Percentiles rank a stretch among this genome's conserved stretches.
These are phyloP conservation scores for Xerocomellus intermedius DNA, from an alignment of 768 basidiomycete species.

Conservation along the genomic window DNA sequence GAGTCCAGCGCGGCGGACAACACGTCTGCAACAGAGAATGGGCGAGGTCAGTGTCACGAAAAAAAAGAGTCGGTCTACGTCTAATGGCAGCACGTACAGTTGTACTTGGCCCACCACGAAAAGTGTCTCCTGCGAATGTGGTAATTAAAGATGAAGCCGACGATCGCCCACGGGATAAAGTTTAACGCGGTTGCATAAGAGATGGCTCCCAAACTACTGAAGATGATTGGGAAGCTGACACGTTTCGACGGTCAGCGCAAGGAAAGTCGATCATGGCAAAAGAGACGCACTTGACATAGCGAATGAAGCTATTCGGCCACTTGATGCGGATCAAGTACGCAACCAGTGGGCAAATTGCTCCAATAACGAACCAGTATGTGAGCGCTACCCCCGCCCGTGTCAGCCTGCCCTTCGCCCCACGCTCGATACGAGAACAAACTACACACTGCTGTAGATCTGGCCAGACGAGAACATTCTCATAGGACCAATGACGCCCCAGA, in stretches of 20 bases:
- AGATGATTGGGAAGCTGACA: slow-evolving; percentile 46
- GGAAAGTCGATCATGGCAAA: not conserved
- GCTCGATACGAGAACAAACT: not conserved
- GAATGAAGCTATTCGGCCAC: slow-evolving; percentile 63
- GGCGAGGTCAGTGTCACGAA: slow-evolving; percentile 13
- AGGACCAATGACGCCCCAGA: slow-evolving; percentile 85
- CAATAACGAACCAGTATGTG: slow-evolving; percentile 77
- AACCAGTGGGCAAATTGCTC: slow-evolving; percentile 58
- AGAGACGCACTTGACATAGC: slow-evolving; percentile 62
- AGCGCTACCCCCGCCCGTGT: slow-evolving; percentile 33
- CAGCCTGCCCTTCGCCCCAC: not conserved
- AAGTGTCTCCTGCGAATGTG: slow-evolving; percentile 57
- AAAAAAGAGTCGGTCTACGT: not conserved
- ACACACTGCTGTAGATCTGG: slow-evolving; percentile 52
- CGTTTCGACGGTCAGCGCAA: not conserved
- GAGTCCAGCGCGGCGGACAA: slow-evolving; percentile 73
- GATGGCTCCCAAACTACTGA: slow-evolving; percentile 57
- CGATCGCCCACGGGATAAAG: slow-evolving; percentile 64
- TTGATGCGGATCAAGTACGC: slow-evolving; percentile 53
- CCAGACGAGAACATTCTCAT: slow-evolving; percentile 66
- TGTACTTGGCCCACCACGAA: slow-evolving; percentile 66
- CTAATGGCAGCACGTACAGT: slow-evolving; percentile 26
- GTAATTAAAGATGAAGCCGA: slow-evolving; percentile 67
- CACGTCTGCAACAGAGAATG: slow-evolving; percentile 39
- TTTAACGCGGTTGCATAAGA: slow-evolving; percentile 67